A percentile compares a stretch with the other conserved stretches of the same genome.
phyloP scores from a whole-genome alignment of 176 grass and related monocot genomes.

The Phoenix dactylifera region DNA sequence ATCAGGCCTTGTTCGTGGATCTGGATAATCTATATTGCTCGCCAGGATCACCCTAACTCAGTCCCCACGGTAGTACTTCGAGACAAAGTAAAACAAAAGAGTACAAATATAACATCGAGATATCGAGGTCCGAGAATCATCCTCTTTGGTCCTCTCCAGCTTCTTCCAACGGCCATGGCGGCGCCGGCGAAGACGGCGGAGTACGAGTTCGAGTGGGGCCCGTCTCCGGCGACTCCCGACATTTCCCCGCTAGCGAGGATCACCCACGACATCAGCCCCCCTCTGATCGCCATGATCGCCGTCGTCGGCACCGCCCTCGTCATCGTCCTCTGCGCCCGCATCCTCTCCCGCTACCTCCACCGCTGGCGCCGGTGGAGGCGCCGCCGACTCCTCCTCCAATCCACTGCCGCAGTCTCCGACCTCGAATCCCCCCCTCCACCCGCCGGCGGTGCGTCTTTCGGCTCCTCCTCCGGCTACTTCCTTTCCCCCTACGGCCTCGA shows the following conservation, averaged over 20 bases:
- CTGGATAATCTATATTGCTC: no score
- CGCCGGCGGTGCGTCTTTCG: constrained; percentile 23
- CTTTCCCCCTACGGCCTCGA: constrained; percentile 69
- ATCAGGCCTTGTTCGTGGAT: no score
- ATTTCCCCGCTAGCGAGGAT: not conserved
- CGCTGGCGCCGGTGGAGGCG: constrained; percentile 17
- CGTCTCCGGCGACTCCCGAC: not conserved
- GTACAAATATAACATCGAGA: no score
- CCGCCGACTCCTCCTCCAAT: constrained; percentile 27
- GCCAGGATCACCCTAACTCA: no score
- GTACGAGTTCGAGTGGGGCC: constrained; percentile 10
- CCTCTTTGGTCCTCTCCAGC: not conserved
- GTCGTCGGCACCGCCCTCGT: constrained; percentile 78
- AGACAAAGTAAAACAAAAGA: no score
- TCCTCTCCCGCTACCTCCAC: constrained; percentile 49
- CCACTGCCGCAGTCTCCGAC: constrained; percentile 24
- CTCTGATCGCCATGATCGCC: constrained; percentile 92
- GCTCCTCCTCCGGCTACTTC: constrained; percentile 50
- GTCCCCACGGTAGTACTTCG: no score
- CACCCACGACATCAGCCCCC: constrained; percentile 49
- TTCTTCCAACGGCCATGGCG: not conserved
- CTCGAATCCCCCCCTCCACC: constrained; percentile 26
- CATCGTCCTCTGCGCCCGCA: constrained; percentile 70
- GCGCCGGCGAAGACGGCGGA: constrained; percentile 5
- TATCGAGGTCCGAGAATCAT: not conserved